phyloP scores from a whole-genome alignment of 495 filamentous ascomycete species.

The Apiosordaria backusii region DNA sequence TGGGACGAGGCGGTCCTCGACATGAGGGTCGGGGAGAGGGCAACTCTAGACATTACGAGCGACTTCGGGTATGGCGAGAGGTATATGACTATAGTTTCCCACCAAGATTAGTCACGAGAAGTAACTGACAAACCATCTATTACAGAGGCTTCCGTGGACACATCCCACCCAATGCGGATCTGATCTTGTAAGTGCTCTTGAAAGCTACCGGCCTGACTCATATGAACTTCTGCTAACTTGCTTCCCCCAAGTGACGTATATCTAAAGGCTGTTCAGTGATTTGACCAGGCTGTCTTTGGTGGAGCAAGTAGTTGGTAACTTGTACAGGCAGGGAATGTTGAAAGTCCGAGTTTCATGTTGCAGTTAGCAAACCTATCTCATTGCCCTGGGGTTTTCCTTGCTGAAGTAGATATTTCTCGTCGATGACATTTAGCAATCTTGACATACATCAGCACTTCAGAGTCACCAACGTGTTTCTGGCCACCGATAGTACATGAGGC shows the following conservation, averaged over 20 bases:
- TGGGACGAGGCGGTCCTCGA: slow-evolving; percentile 82
- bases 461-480: too few species aligned
- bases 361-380: neutral
- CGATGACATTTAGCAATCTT: too few species aligned
- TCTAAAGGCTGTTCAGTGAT: slow-evolving; percentile 46
- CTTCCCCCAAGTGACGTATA: slow-evolving; percentile 45
- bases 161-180: slow-evolving; percentile 52
- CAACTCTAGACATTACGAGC: slow-evolving; percentile 70
- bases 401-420: neutral
- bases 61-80: slow-evolving; percentile 74
- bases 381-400: neutral
- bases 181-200: slow-evolving; percentile 51
- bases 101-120: neutral
- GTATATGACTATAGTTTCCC: slow-evolving; percentile 37
- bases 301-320: neutral
- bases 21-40: slow-evolving; percentile 80
- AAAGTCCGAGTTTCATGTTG: neutral
- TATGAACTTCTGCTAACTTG: neutral
- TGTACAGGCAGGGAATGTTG: neutral
- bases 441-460: too few species aligned
- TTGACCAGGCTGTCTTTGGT: neutral
- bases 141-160: slow-evolving; percentile 62
- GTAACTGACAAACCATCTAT: neutral
- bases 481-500: neutral
- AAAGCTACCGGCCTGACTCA: neutral